These are phyloP conservation scores for Magnolia officinalis DNA, from an alignment of 164 flowering plant species.

Conservation along the genomic window DNA sequence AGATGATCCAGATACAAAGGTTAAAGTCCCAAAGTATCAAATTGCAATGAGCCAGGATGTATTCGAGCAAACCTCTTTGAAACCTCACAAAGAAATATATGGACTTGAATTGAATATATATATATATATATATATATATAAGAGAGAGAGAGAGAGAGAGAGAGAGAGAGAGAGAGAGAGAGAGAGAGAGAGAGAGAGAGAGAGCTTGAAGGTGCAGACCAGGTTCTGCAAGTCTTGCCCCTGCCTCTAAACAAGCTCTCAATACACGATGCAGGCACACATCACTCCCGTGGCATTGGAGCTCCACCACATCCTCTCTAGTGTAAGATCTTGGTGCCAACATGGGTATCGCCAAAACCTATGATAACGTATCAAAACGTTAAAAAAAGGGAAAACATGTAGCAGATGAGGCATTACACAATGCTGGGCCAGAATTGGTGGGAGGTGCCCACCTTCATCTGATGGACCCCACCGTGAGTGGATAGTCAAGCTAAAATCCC, in stretches of 20 bases:
- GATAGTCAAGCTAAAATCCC: too few species aligned
- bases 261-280: conserved; percentile 77
- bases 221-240: conserved; percentile 95
- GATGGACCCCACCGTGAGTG: too few species aligned
- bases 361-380: background rate
- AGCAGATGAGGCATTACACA: background rate
- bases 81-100: background rate
- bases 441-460: too few species aligned
- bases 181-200: too few species aligned
- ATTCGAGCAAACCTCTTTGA: too few species aligned
- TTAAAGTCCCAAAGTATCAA: too few species aligned
- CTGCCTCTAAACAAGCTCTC: conserved; percentile 83
- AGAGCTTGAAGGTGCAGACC: conserved; percentile 33
- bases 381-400: too few species aligned
- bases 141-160: too few species aligned
- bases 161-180: too few species aligned
- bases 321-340: conserved; percentile 93
- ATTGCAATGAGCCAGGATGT: too few species aligned
- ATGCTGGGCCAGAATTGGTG: background rate
- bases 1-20: too few species aligned
- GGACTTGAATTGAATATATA: background rate
- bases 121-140: too few species aligned
- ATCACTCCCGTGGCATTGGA: conserved; percentile 96
- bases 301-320: conserved; percentile 96
- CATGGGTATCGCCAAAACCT: conserved; percentile 94